Evolutionary conservation across 371 early-diverging fungal genomes (phyloP).

Genomic region (Mortierella sp.): DNA sequence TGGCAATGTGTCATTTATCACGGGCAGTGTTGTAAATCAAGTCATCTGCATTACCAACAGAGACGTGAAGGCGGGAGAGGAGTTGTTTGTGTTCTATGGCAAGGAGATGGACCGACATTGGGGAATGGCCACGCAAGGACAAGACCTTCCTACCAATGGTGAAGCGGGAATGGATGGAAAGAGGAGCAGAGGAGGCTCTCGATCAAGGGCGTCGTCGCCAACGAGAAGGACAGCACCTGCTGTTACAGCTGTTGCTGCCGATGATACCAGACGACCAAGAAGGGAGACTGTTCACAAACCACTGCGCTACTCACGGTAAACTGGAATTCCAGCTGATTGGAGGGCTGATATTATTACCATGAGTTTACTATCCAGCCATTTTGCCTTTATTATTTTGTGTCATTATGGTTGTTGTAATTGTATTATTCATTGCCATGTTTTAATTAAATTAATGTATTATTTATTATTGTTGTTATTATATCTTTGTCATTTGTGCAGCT

Average conservation of each 20-base stretch:
- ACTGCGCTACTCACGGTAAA: conserved; percentile 44
- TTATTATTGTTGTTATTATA: conserved; percentile 9
- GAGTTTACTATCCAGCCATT: not conserved
- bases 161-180: conserved; percentile 1
- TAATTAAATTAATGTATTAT: not conserved
- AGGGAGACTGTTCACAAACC: conserved; percentile 42
- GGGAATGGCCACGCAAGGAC: not conserved
- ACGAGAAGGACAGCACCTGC: conserved; percentile 1
- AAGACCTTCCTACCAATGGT: conserved; percentile 13
- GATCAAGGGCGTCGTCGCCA: conserved; percentile 44
- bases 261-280: conserved; percentile 32
- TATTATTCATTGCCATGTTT: not conserved
- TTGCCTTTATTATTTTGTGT: not conserved
- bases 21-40: conserved; percentile 83
- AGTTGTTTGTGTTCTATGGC: conserved; percentile 88
- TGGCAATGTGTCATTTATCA: conserved; percentile 79
- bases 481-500: conserved; percentile 37
- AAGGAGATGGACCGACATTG: conserved; percentile 60
- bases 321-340: not conserved
- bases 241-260: not conserved
- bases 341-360: not conserved
- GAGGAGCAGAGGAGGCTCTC: conserved; percentile 21
- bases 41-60: conserved; percentile 80
- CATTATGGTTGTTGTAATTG: not conserved
- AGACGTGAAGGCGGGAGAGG: conserved; percentile 79